Base-by-base conservation (phyloP, 305 asterid species). In the Salvia sclarea region DNA sequence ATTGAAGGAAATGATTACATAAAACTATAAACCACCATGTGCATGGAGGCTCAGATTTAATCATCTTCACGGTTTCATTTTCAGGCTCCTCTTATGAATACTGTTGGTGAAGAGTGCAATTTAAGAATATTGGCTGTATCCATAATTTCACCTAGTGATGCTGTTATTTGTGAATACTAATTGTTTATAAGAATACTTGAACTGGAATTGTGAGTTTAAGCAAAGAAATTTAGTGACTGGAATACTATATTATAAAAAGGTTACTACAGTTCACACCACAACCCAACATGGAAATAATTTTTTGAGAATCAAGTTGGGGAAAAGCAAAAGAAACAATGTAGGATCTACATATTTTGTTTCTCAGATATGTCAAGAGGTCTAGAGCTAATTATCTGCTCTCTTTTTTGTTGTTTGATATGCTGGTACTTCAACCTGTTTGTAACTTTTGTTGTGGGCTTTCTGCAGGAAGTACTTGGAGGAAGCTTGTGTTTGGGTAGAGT, bases 381-480 rank as follows among this genome's bases (percentile, higher is more conserved):
- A 38, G 13, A 28, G 73, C 47, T 24, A 55, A 30, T 64, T 1
- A 68, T 17, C 0, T 67, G 59, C 45, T 78, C 21, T 24, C 35
- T 31, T 44, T 31, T 44, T 58, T 35, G n/a, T 21, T 47, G 68
- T 61, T 16, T 61, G 28, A 37, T 43, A 24, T 50, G 47, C 28
- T 45, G 35, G 31, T 28, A 13, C 25, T 52, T 57, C 48, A 47
- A 65, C 49, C 35, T 35, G 37, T 53, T 58, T 49, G 45, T 78
- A 60, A 70, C 64, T 57, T 75, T 21, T 40, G 12, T 37, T 20
- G 53, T 73, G 74, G 35, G 52, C 50, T 61, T 82, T 69, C 50
- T 80, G 44, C 96, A 95, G 99, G 88, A 95, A 84, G 76, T 95
- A 89, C 88, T 82, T 95, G 90, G 98, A 95, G 70, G 84, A 89